A percentile compares a stretch with the other conserved stretches of the same genome.
Conservation (phyloP, 2,329 filamentous ascomycete species). For the Botrytis hyacinthi region DNA sequence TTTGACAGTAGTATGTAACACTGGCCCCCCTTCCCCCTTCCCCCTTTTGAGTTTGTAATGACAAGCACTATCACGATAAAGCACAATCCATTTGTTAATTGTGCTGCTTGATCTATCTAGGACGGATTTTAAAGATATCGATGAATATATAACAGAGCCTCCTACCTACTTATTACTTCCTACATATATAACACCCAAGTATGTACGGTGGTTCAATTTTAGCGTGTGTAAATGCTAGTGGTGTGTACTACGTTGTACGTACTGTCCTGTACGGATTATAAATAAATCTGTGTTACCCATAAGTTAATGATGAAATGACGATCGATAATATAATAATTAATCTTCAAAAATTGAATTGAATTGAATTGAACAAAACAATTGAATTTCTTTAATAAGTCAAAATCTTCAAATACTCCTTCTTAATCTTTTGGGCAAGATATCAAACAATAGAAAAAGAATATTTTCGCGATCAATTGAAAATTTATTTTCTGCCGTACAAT, state of each 20-base stretch:
- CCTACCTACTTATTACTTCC: background rate
- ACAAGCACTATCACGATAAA: background rate
- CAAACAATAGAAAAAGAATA: background rate
- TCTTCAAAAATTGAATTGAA: background rate
- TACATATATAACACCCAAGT: too few species aligned
- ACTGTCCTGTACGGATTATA: background rate
- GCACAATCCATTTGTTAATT: background rate
- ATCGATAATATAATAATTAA: background rate
- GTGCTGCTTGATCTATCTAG: background rate
- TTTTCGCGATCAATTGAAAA: constrained; percentile 2
- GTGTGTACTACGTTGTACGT: background rate
- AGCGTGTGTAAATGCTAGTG: background rate
- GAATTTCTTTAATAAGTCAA: background rate
- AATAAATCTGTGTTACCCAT: background rate
- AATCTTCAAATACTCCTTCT: background rate
- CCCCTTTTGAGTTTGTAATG: background rate
- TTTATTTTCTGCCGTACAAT: constrained; percentile 5
- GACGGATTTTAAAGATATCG: background rate
- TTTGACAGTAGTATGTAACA: background rate
- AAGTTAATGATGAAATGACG: constrained; percentile 4
- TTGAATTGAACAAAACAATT: background rate
- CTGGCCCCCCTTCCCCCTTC: background rate
- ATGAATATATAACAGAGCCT: background rate
- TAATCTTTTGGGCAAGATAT: background rate
- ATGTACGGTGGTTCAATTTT: background rate